Conservation (phyloP, 768 basidiomycete species). For the Lactifluus subvellereus region DNA sequence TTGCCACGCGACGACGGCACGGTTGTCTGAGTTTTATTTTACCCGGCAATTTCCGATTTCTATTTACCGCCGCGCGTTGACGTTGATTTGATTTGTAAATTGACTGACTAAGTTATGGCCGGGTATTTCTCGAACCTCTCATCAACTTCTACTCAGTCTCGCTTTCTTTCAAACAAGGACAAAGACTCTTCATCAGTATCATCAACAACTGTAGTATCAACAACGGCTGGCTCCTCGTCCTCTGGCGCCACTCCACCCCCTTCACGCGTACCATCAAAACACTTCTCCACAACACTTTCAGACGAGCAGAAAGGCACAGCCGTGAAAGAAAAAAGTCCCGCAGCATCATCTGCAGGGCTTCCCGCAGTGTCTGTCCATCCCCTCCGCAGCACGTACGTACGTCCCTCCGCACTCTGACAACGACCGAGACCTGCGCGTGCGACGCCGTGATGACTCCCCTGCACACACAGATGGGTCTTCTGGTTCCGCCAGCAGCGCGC, state of each 20-base stretch:
- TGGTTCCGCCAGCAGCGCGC: constrained; percentile 90
- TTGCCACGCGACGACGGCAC: neutral
- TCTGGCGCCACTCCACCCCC: constrained; percentile 26
- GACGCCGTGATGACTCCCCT: neutral
- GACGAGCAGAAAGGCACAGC: constrained; percentile 38
- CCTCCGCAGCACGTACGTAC: constrained; percentile 85
- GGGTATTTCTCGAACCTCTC: constrained; percentile 84
- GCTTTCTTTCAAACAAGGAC: constrained; percentile 52
- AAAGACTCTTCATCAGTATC: constrained; percentile 25
- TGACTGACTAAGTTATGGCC: constrained; percentile 39
- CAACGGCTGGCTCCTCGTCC: constrained; percentile 21
- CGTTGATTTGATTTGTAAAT: too few relatives aligned
- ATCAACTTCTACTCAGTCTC: constrained; percentile 51
- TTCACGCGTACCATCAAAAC: constrained; percentile 58
- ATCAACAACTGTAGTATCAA: constrained; percentile 23
- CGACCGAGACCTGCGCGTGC: neutral
- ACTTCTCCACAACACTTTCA: constrained; percentile 61
- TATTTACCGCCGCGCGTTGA: neutral
- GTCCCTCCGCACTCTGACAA: constrained; percentile 32
- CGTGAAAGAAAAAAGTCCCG: constrained; percentile 38
- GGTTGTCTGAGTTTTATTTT: neutral
- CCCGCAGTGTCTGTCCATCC: constrained; percentile 53
- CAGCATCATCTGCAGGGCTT: constrained; percentile 32
- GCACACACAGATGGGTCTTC: constrained; percentile 69
- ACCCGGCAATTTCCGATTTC: neutral